Base-by-base conservation (phyloP, 148 eudicot genomes). In the Persicaria tinctoria region DNA sequence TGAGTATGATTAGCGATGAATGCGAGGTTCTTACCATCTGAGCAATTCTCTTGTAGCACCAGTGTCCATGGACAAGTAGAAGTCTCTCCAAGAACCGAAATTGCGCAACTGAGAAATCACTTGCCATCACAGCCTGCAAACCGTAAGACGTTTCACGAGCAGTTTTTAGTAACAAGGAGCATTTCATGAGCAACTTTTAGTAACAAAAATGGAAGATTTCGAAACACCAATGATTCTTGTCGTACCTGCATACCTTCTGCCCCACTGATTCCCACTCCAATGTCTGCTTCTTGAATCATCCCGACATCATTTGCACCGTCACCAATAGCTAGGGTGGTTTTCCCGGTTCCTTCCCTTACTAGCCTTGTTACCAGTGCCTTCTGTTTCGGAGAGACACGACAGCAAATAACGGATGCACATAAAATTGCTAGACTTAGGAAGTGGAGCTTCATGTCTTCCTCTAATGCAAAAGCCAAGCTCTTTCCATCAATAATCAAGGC, bases 221-320 rank as follows among this genome's bases (percentile, higher is more conserved):
- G 18, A 18, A 10, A 57, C 17, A 57, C 23, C 8, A 20, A 32
- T 3, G 41, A 70, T 74, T 49, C 60, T 77, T 68, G 76, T 89
- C 78, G 38, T 72, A 94, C 98, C 98, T 94, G 98, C 98, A 95
- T 95, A 76, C 98, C 98, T 85, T 95, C 98, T 32, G 83, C 88
- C 41, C 98, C 98, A 79, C 98, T 95, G 66, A 95, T 95, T 77
- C 98, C 98, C 66, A 95, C 91, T 48, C 98, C 98, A 72, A 95
- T 92, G 80, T 95, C 98, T 16, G 98, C 98, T 86, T 87, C 98
- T 83, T 95, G 97, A 84, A 95, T 92, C 98, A 95, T 95, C 46
- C 98, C 98, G 56, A 92, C 98, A 81, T 95, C 98, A 85, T 95
- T 95, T 53, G 98, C 98, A 72, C 98, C 98, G 79, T 95, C 98